These are phyloP conservation scores for Diacronema lutheri DNA, from an alignment of 78 protist genomes.

Conservation along the genomic window DNA sequence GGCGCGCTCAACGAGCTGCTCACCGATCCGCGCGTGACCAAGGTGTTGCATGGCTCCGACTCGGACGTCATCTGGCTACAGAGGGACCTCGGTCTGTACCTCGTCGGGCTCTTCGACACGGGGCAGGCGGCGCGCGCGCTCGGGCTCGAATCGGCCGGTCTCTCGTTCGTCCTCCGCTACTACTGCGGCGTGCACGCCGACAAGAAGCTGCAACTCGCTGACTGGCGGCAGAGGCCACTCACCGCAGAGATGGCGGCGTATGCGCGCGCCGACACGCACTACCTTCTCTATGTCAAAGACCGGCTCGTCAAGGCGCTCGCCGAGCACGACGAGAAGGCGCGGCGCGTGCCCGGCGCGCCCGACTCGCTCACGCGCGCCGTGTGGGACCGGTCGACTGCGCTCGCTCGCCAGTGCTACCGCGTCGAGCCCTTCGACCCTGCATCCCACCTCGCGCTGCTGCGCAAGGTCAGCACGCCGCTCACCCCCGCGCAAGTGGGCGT, in stretches of 20 bases:
- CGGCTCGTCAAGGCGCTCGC: not conserved
- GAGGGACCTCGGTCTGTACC: slow-evolving; percentile 90
- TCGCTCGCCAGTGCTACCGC: not conserved
- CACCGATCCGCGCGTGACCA: slow-evolving; percentile 81
- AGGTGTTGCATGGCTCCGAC: slow-evolving; percentile 63
- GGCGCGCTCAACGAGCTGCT: slow-evolving; percentile 53
- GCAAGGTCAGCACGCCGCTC: not conserved
- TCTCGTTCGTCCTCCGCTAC: slow-evolving; percentile 72
- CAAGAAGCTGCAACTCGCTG: slow-evolving; percentile 91
- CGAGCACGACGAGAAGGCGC: no score
- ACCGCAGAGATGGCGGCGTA: slow-evolving; percentile 87
- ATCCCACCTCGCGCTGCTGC: not conserved
- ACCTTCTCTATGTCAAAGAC: slow-evolving; percentile 86
- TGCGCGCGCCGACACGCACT: slow-evolving; percentile 97
- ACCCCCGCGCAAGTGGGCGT: not conserved
- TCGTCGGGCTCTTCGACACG: slow-evolving; percentile 97
- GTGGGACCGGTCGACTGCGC: not conserved
- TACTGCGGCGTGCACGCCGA: slow-evolving; percentile 61
- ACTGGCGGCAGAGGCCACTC: slow-evolving; percentile 70
- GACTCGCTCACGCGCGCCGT: not conserved
- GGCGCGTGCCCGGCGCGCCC: no score
- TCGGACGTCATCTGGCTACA: slow-evolving; percentile 31
- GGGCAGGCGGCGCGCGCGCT: slow-evolving; percentile 87
- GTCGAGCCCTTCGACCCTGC: not conserved
- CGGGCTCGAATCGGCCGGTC: slow-evolving; percentile 40